Conservation (phyloP, 345 rosid species). For the Triadica sebifera region DNA sequence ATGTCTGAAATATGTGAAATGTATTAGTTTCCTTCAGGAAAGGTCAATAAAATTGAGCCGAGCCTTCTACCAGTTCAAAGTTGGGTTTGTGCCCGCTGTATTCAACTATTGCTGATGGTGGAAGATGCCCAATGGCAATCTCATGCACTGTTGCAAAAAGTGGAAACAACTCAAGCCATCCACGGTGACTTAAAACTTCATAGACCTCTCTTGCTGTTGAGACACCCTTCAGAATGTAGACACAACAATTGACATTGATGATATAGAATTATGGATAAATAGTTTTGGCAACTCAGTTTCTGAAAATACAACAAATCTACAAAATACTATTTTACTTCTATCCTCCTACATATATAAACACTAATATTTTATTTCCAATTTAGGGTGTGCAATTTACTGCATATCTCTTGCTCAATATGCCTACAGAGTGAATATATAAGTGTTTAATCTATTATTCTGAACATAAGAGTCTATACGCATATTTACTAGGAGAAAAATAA, state of each 20-base stretch:
- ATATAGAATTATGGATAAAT: not conserved
- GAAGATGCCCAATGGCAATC: constrained; percentile 67
- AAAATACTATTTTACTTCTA: not conserved
- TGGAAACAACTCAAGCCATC: constrained; percentile 84
- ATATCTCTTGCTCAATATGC: no score
- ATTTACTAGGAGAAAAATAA: no score
- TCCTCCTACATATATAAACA: not conserved
- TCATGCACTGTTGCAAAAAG: constrained; percentile 79
- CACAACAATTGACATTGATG: not conserved
- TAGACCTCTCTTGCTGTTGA: constrained; percentile 86
- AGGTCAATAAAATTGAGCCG: constrained; percentile 31
- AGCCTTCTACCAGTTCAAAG: constrained; percentile 34
- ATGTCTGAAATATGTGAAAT: not conserved
- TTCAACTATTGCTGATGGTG: constrained; percentile 81
- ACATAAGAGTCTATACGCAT: no score
- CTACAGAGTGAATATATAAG: no score
- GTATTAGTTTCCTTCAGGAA: not conserved
- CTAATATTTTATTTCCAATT: not conserved
- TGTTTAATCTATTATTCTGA: no score
- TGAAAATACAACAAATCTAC: not conserved
- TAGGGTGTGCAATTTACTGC: no score
- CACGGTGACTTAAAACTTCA: constrained; percentile 66
- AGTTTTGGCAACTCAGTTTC: not conserved
- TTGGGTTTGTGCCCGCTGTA: constrained; percentile 64
- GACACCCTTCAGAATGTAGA: constrained; percentile 56